Evolutionary conservation across 352 stramenopile species (phyloP).

Genomic region (Globisporangium mamillatum): DNA sequence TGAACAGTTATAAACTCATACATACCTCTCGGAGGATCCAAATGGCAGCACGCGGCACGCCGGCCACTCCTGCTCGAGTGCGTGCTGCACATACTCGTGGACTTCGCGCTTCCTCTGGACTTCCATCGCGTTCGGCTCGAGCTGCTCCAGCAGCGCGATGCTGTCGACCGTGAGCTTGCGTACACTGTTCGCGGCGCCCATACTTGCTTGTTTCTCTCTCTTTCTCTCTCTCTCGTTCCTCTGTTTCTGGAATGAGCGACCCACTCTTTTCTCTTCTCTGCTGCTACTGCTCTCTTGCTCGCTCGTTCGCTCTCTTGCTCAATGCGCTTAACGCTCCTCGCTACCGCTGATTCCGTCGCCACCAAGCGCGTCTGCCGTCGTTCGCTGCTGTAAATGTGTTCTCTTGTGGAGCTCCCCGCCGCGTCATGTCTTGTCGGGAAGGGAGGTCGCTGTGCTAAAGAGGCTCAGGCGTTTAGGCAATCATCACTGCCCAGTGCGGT

Average conservation of each 20-base stretch:
- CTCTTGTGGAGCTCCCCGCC: slow-evolving; percentile 15
- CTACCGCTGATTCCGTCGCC: slow-evolving; percentile 12
- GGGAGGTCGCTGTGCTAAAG: neutral
- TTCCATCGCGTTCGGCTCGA: slow-evolving; percentile 70
- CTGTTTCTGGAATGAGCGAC: neutral
- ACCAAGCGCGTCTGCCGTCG: slow-evolving; percentile 4
- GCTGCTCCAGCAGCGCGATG: slow-evolving; percentile 73
- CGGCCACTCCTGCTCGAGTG: slow-evolving; percentile 55
- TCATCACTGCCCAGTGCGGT: slow-evolving; percentile 20
- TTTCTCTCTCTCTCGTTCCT: slow-evolving; percentile 6
- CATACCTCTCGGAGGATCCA: slow-evolving; percentile 76
- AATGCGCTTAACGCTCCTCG: neutral
- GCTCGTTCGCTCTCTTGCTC: slow-evolving; percentile 9
- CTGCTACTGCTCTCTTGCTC: neutral
- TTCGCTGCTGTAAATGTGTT: slow-evolving; percentile 11
- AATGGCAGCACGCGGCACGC: slow-evolving; percentile 61
- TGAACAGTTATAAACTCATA: neutral
- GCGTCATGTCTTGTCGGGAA: slow-evolving; percentile 30
- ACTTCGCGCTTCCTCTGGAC: slow-evolving; percentile 47
- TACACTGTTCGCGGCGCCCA: slow-evolving; percentile 79
- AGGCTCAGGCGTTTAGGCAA: slow-evolving; percentile 23
- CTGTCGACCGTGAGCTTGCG: slow-evolving; percentile 80
- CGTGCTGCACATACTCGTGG: slow-evolving; percentile 45
- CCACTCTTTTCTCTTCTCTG: neutral
- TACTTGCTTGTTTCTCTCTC: slow-evolving; percentile 21